Percentiles rank a stretch among this genome's conserved stretches.
phyloP scores from a whole-genome alignment of 2,329 filamentous ascomycete species.

The Akanthomyces muscarius region DNA sequence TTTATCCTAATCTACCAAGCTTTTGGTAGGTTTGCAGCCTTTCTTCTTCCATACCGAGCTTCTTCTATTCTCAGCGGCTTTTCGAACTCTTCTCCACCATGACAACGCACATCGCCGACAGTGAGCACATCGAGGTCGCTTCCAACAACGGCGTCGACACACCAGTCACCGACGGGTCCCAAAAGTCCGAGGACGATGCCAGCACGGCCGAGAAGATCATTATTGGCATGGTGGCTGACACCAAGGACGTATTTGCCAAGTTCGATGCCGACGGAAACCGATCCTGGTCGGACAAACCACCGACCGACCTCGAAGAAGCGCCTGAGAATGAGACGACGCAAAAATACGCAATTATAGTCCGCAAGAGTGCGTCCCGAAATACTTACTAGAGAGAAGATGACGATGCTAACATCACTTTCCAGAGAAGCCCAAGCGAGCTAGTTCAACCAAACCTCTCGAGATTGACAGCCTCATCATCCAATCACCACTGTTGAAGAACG shows the following conservation, averaged over 20 bases:
- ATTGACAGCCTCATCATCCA: constrained; percentile 63
- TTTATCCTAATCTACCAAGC: background rate
- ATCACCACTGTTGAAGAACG: constrained; percentile 55
- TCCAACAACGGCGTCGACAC: background rate
- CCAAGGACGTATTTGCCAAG: constrained; percentile 42
- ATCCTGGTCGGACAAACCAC: constrained; percentile 54
- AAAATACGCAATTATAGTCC: constrained; percentile 57
- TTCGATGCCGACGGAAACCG: constrained; percentile 45
- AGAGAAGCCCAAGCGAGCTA: constrained; percentile 45
- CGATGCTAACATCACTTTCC: background rate
- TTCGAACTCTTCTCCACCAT: background rate
- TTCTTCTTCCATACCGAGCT: background rate
- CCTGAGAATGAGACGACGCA: constrained; percentile 59
- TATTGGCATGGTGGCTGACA: constrained; percentile 35
- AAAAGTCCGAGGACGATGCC: background rate
- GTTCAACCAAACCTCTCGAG: constrained; percentile 56
- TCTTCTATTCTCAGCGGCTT: background rate
- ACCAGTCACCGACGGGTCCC: background rate
- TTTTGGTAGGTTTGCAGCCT: too few relatives aligned
- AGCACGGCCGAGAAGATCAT: constrained; percentile 21
- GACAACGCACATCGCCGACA: background rate
- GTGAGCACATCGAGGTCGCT: background rate
- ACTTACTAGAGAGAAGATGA: background rate
- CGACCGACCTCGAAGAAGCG: constrained; percentile 50
- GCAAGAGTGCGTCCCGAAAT: constrained; percentile 38